A percentile compares a stretch with the other conserved stretches of the same genome.
Evolutionary conservation across 2,329 filamentous ascomycete genomes (phyloP).

Genomic region (Cercospora sojina): DNA sequence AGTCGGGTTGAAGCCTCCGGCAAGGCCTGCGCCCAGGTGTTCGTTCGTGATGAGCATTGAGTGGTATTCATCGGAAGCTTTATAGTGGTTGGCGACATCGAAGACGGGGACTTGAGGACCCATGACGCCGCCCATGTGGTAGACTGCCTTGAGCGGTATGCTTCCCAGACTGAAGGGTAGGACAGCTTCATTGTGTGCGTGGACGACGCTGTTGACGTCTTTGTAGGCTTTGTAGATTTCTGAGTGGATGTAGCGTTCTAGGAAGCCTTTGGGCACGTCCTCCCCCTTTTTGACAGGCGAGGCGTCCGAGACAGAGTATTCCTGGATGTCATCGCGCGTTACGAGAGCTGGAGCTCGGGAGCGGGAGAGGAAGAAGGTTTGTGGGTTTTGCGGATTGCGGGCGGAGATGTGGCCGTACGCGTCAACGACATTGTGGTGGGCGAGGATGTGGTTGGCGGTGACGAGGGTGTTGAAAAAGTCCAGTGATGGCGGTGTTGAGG

Average conservation of each 20-base stretch:
- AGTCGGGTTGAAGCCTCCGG: slow-evolving; percentile 34
- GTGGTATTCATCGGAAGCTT: slow-evolving; percentile 31
- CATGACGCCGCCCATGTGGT: slow-evolving; percentile 46
- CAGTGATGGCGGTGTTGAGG: slow-evolving; percentile 31
- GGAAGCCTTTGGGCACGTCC: slow-evolving; percentile 35
- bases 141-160: slow-evolving; percentile 45
- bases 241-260: slow-evolving; percentile 48
- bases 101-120: slow-evolving; percentile 36
- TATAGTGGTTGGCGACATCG: slow-evolving; percentile 38
- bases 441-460: slow-evolving; percentile 40
- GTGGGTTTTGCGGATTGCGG: slow-evolving; percentile 38
- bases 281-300: slow-evolving; percentile 27
- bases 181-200: slow-evolving; percentile 45
- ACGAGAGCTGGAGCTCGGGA: slow-evolving; percentile 48
- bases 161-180: slow-evolving; percentile 45
- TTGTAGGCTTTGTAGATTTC: slow-evolving; percentile 48
- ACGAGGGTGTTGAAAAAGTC: slow-evolving; percentile 38
- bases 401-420: slow-evolving; percentile 40
- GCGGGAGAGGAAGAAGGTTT: slow-evolving; percentile 48
- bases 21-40: slow-evolving; percentile 38
- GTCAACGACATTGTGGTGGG: slow-evolving; percentile 37
- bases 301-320: slow-evolving; percentile 47
- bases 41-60: slow-evolving; percentile 38
- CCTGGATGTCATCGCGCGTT: slow-evolving; percentile 44
- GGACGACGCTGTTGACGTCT: slow-evolving; percentile 46